phyloP scores from a whole-genome alignment of 2,329 filamentous ascomycete genomes.

The Neoarthrinium moseri region DNA sequence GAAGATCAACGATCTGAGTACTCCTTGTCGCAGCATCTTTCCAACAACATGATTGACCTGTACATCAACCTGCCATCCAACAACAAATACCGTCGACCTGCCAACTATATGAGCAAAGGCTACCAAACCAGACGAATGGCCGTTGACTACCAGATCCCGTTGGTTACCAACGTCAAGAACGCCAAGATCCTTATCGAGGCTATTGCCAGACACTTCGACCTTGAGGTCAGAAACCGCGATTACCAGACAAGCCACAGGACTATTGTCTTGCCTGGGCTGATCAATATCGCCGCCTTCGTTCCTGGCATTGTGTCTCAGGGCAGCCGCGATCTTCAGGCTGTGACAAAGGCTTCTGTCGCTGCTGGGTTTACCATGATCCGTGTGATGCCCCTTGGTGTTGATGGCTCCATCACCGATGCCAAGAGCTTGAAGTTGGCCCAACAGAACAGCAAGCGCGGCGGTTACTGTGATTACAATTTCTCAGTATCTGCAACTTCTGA shows the following conservation, averaged over 20 bases:
- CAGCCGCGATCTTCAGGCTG: slow-evolving; percentile 65
- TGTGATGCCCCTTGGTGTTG: slow-evolving; percentile 72
- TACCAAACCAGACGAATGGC: slow-evolving; percentile 97
- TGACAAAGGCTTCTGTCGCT: slow-evolving; percentile 72
- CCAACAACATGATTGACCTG: slow-evolving; percentile 96
- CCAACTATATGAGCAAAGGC: slow-evolving; percentile 98
- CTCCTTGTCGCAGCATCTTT: slow-evolving; percentile 92
- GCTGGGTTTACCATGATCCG: slow-evolving; percentile 80
- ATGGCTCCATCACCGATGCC: slow-evolving; percentile 71
- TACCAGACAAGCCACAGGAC: slow-evolving; percentile 88
- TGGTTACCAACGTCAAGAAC: slow-evolving; percentile 99
- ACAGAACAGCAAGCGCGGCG: slow-evolving; percentile 65
- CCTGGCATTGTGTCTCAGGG: slow-evolving; percentile 65
- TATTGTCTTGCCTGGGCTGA: slow-evolving; percentile 68
- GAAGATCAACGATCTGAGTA: slow-evolving; percentile 93
- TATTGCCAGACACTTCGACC: slow-evolving; percentile 82
- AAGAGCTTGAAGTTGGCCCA: slow-evolving; percentile 70
- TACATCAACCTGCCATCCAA: slow-evolving; percentile 99
- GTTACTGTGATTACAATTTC: slow-evolving; percentile 78
- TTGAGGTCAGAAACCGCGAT: slow-evolving; percentile 81
- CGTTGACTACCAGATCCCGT: slow-evolving; percentile 92
- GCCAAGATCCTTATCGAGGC: slow-evolving; percentile 96
- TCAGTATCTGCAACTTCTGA: slow-evolving; percentile 71
- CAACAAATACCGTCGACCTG: slow-evolving; percentile 94
- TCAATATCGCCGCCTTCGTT: slow-evolving; percentile 80